Evolutionary conservation across 495 filamentous ascomycete genomes (phyloP), one percentile per base, ranked within the genome.

Genomic region (Penicillium daleae): DNA sequence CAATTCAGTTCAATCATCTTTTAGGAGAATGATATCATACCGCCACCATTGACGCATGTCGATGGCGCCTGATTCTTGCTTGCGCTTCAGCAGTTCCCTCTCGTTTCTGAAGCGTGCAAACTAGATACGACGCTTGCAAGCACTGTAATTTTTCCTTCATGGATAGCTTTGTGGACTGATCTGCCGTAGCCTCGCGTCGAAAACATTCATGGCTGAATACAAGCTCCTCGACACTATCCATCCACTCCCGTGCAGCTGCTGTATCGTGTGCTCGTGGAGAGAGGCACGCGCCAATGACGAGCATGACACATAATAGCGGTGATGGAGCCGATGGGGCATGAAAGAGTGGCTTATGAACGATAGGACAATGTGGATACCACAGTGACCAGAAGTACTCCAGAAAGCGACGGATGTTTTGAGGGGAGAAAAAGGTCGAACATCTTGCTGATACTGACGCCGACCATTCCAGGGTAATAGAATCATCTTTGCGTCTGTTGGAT

Each of bases 311-410:
- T 13, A 71, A 35, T 29, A 71, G 53, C 8, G 58, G 37, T 9
- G 61, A 24, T 13, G 49, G 49, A 10, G 66, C 66, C 6, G 58
- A 62, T 9, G 51, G 35, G 2, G 56, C 19, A 44, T 71, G 44
- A 21, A 71, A 71, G 0, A 63, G 61, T 0, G 66, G 63, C 31
- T 61, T 62, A 49, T 71, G 69, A 12, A 71, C 61, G n/a, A 71
- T 68, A 0, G 69, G 69, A 24, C 66, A 68, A 33, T 66, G 63
- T 2, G 69, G 69, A 35, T 71, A 71, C 69, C 69, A 71, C 4
- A 68, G 44, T 1, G 69, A 64, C 69, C 69, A 71, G 61, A 71
- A 71, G 24, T 68, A 68, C 17, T 58, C 63, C 4, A 71, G 44
- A 26, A 68, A 71, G 26, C 63, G 66, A 19, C 57, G 44, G 13